Evolutionary conservation across 306 rosid genomes (phyloP).

Genomic region (Albizia julibrissin): DNA sequence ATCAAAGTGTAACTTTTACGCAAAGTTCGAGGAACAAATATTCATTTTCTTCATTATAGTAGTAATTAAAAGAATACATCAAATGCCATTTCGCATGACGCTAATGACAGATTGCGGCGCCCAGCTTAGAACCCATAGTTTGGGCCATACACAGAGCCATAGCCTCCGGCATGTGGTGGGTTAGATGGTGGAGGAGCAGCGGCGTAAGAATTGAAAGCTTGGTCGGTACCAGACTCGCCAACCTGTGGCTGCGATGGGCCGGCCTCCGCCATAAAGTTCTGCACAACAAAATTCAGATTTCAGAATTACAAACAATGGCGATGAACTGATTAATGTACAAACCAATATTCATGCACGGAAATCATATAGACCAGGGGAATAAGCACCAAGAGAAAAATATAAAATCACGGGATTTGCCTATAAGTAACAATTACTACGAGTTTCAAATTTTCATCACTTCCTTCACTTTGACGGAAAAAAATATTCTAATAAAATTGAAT

Average conservation of each 20-base stretch:
- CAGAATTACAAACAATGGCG: not conserved
- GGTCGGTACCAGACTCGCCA: constrained; percentile 58
- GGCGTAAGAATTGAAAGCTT: constrained; percentile 75
- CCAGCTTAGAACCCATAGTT: constrained; percentile 77
- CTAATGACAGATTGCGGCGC: constrained; percentile 20
- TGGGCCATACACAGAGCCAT: constrained; percentile 77
- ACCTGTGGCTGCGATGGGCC: constrained; percentile 69
- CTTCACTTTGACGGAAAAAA: not conserved
- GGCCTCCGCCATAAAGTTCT: constrained; percentile 98
- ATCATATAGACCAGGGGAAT: not conserved
- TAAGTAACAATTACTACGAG: constrained; percentile 6
- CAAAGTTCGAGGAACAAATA: too few species aligned
- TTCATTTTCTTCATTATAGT: too few species aligned
- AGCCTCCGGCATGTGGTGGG: constrained; percentile 68
- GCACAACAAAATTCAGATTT: constrained; percentile 36
- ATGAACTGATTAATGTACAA: not conserved
- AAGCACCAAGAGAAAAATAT: not conserved
- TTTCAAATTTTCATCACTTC: not conserved
- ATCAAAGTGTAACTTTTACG: too few species aligned
- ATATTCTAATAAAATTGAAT: not conserved
- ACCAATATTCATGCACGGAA: not conserved
- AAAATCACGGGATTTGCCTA: constrained; percentile 2
- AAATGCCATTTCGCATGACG: constrained; percentile 27
- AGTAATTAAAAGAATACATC: constrained; percentile 21
- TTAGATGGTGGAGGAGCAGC: constrained; percentile 60